Base-by-base conservation (phyloP, 257 asterid species). In the Salvia splendens region DNA sequence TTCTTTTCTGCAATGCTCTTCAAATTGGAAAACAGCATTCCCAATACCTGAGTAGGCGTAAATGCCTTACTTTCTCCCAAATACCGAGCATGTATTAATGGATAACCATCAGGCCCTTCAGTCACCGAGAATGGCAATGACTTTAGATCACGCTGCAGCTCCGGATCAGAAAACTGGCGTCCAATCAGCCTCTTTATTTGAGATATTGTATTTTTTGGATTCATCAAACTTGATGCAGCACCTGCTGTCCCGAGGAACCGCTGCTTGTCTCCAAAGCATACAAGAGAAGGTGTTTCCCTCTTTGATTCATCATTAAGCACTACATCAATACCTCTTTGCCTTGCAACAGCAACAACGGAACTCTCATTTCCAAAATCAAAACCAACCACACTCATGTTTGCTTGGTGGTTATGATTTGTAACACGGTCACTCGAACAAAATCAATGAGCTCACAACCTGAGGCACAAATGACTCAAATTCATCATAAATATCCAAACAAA, bases 181-280 rank as follows among this genome's bases (percentile, higher is more conserved):
- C 99, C 99, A 60, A 90, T 65, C 73, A 93, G 72, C 79, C 99
- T 82, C 85, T 93, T 93, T 15, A 93, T 70, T 76, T 93, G 99
- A 32, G 99, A 88, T 61, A 93, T 83, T 12, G 99, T 90, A 49
- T 84, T 93, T 50, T 93, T 90, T 0, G 97, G 99, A 70, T 93
- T 93, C 97, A 86, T 93, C 99, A 85, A 56, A 70, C 97, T 90
- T 3, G 99, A 77, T 12, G 99, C 96, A 59, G 99, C 95, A 41
- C 97, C 99, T 6, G 99, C 96, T 3, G 97, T 93, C 14, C 99
- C 97, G 11, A 93, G 95, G 75, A 93, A 93, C 20, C 99, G 81
- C 70, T 93, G 97, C 79, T 93, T 93, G 33, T 93, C 97, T 4
- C 99, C 96, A 53, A 93, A 93, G 75, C 95, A 93, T 20, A 93